Percentiles rank a stretch among this genome's conserved stretches.
Conservation (phyloP, 2,329 filamentous ascomycete genomes). For the Ascomycota sp. region DNA sequence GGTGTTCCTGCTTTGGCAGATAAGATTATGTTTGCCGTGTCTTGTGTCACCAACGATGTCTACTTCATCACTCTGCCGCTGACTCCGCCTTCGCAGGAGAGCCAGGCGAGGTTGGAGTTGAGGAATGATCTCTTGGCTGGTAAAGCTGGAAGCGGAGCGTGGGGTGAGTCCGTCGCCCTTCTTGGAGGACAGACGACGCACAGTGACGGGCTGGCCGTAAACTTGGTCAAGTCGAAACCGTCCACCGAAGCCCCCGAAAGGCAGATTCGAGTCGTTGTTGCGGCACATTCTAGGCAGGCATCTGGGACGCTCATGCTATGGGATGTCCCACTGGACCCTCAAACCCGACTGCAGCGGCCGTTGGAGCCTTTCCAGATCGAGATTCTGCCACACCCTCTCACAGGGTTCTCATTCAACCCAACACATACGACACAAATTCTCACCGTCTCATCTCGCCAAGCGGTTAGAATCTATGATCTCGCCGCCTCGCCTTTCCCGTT, state of each 20-base stretch:
- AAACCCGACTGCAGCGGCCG: slow-evolving; percentile 8
- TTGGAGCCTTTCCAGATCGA: slow-evolving; percentile 36
- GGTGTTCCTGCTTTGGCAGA: slow-evolving; percentile 27
- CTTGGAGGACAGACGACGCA: slow-evolving; percentile 29
- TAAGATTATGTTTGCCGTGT: slow-evolving; percentile 37
- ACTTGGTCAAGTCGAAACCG: slow-evolving; percentile 20
- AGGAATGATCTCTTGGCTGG: slow-evolving; percentile 26
- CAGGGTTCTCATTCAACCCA: slow-evolving; percentile 37
- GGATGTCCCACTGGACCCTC: slow-evolving; percentile 28
- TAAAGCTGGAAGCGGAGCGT: slow-evolving; percentile 35
- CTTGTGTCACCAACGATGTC: slow-evolving; percentile 32
- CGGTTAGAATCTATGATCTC: slow-evolving; percentile 40
- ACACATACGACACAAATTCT: slow-evolving; percentile 34
- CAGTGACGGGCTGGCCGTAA: slow-evolving; percentile 33
- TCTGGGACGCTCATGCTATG: slow-evolving; percentile 35
- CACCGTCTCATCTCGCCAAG: slow-evolving; percentile 29
- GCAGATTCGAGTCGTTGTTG: slow-evolving; percentile 27
- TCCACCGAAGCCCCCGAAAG: slow-evolving; percentile 8
- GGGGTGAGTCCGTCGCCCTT: slow-evolving; percentile 35
- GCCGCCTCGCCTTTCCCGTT: slow-evolving; percentile 26
- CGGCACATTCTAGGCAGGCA: slow-evolving; percentile 35
- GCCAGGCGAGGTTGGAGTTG: slow-evolving; percentile 32
- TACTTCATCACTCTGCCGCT: slow-evolving; percentile 37
- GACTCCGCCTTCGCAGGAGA: slow-evolving; percentile 36
- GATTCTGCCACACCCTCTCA: slow-evolving; percentile 30